Evolutionary conservation across 164 flowering plant species (phyloP).

Genomic region (Macadamia integrifolia): DNA sequence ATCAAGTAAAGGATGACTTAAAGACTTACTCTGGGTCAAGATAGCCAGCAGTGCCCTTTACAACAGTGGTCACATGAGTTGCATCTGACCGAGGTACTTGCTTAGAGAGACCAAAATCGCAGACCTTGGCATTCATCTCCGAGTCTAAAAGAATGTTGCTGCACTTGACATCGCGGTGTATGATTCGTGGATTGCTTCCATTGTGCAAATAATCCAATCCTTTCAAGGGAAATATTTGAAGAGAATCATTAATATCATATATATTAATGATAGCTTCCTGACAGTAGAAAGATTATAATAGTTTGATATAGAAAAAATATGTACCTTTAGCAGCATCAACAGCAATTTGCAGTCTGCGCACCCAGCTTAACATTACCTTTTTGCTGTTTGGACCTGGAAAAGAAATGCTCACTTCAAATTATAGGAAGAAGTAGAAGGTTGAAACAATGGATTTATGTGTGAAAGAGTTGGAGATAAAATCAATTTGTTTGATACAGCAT

Average conservation of each 20-base stretch:
- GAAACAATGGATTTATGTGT: background rate
- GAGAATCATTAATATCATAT: too few relatives aligned
- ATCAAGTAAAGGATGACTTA: background rate
- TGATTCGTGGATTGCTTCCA: constrained; percentile 72
- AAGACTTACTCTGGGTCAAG: constrained; percentile 82
- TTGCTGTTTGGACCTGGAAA: constrained; percentile 45
- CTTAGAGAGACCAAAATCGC: constrained; percentile 88
- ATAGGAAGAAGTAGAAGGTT: background rate
- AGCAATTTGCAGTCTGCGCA: constrained; percentile 75
- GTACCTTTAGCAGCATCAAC: constrained; percentile 90
- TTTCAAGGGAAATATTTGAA: constrained; percentile 15
- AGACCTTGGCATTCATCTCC: constrained; percentile 80
- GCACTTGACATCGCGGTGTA: constrained; percentile 85
- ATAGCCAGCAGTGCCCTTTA: constrained; percentile 88
- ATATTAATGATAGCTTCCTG: background rate
- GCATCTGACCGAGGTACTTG: constrained; percentile 65
- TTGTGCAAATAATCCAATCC: constrained; percentile 87
- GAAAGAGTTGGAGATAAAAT: background rate
- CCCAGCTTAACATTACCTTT: constrained; percentile 65
- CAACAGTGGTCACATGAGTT: constrained; percentile 74
- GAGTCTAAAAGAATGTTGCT: constrained; percentile 72
- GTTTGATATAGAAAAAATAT: background rate
- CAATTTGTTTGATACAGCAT: constrained; percentile 8
- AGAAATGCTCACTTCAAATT: background rate
- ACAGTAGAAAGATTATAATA: background rate